Conservation (phyloP, 2,329 filamentous ascomycete genomes). For the Fonsecaea monophora region DNA sequence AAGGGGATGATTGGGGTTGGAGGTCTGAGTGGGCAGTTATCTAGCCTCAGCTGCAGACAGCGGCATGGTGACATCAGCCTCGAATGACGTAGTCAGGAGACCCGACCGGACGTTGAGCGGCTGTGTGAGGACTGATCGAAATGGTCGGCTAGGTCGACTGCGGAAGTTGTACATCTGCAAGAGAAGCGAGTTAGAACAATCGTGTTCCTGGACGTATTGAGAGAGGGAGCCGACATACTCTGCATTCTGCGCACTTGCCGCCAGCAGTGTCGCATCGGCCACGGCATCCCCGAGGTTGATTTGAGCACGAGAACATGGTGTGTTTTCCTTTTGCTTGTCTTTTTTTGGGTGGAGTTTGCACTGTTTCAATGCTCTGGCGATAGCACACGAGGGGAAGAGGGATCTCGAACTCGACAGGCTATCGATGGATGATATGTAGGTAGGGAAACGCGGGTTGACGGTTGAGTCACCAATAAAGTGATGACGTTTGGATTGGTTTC, state of each 20-base stretch:
- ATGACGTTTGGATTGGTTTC: constrained; percentile 8
- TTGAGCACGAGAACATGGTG: constrained; percentile 56
- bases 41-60: constrained; percentile 30
- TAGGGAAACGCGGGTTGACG: background rate
- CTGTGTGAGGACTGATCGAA: constrained; percentile 51
- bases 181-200: constrained; percentile 25
- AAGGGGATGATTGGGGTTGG: constrained; percentile 13
- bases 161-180: constrained; percentile 37
- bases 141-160: constrained; percentile 47
- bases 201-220: background rate
- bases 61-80: constrained; percentile 36
- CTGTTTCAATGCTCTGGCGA: background rate
- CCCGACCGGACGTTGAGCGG: constrained; percentile 48
- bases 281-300: constrained; percentile 56
- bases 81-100: constrained; percentile 42
- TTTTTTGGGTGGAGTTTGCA: background rate
- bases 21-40: constrained; percentile 11
- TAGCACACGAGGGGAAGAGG: background rate
- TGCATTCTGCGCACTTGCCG: constrained; percentile 53
- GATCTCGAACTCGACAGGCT: background rate
- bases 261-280: constrained; percentile 53
- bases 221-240: constrained; percentile 46
- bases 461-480: background rate
- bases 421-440: background rate
- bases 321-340: constrained; percentile 3